Conservation (phyloP, 495 filamentous ascomycete genomes). For the Sabuloglossum arenarium region DNA sequence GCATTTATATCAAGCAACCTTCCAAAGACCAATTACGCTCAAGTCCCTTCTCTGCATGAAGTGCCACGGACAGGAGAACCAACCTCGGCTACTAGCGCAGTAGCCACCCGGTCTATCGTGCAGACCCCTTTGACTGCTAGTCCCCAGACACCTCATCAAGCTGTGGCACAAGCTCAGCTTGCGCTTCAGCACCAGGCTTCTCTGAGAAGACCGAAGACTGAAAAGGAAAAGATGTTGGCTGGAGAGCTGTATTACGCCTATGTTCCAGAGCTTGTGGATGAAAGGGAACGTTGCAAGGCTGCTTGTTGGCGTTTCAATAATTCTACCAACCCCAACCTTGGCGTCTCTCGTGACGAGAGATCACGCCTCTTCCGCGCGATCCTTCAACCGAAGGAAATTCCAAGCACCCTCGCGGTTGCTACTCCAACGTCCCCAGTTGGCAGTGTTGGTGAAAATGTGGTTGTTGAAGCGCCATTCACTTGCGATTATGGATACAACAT, state of each 20-base stretch:
- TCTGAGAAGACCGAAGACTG: constrained; percentile 22
- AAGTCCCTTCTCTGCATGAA: constrained; percentile 1
- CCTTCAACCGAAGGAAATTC: constrained; percentile 16
- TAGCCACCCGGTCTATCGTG: not conserved
- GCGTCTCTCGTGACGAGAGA: constrained; percentile 58
- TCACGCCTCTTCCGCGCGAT: constrained; percentile 63
- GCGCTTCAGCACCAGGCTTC: constrained; percentile 10
- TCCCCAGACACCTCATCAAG: not conserved
- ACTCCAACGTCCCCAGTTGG: constrained; percentile 1
- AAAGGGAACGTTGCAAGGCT: constrained; percentile 68
- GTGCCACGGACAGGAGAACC: not conserved
- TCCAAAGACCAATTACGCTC: not conserved
- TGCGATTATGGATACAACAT: constrained; percentile 97
- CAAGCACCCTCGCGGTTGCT: not conserved
- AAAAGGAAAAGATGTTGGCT: constrained; percentile 87
- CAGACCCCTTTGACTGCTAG: not conserved
- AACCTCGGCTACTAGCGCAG: not conserved
- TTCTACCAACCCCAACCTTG: constrained; percentile 55
- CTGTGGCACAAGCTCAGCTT: constrained; percentile 8
- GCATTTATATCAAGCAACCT: not conserved
- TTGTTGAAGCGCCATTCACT: constrained; percentile 74
- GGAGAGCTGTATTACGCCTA: constrained; percentile 66
- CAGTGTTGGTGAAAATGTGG: constrained; percentile 30
- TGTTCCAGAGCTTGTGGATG: constrained; percentile 56
- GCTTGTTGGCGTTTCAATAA: constrained; percentile 84